Base-by-base conservation (phyloP, 2,329 filamentous ascomycete genomes). In the Fusarium chaquense region DNA sequence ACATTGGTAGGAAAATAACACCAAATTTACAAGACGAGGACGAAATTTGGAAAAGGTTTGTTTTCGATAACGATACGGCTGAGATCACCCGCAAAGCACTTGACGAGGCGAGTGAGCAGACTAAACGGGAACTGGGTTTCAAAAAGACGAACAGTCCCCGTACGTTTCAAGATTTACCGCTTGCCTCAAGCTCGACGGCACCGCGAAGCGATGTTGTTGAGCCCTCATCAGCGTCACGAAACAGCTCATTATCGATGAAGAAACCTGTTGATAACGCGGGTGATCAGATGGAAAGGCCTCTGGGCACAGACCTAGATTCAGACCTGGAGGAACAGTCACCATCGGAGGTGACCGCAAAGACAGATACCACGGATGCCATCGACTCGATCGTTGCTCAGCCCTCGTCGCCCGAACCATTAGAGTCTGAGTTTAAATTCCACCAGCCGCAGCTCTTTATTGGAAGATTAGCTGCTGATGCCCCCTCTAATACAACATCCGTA, bases 391-490 rank as follows among this genome's bases (percentile, higher is more conserved):
- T 58, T 47, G 67, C 66, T 20, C 62, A 61, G 36, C 43, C 45
- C n/a, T 55, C 58, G 13, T 70, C 71, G 46, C 71, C 72, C 46
- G 65, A 47, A 52, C 47, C 61, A 40, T 52, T 68, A 20, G 65
- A 62, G 15, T 22, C 65, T 44, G 70, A 75, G 11, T 75, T 72
- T 59, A 72, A 53, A 56, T 77, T 79, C 62, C 74, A 75, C 62
- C 72, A 77, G 46, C 76, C 76, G n/a, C 63, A 52, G n/a, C 68
- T 68, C n/a, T 81, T 80, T 56, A 59, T 77, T 46, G 79, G 78
- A 45, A 73, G 76, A 41, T 57, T 80, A 43, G 70, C 72, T 8
- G 58, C 65, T 47, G 51, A 61, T 15, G 44, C 22, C 24, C 36
- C 59, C 33, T 53, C 41, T 61, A 30, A 43, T 35, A 28, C 33